phyloP scores from a whole-genome alignment of 805 yeast genomes.

The Kregervanrija fluxuum region DNA sequence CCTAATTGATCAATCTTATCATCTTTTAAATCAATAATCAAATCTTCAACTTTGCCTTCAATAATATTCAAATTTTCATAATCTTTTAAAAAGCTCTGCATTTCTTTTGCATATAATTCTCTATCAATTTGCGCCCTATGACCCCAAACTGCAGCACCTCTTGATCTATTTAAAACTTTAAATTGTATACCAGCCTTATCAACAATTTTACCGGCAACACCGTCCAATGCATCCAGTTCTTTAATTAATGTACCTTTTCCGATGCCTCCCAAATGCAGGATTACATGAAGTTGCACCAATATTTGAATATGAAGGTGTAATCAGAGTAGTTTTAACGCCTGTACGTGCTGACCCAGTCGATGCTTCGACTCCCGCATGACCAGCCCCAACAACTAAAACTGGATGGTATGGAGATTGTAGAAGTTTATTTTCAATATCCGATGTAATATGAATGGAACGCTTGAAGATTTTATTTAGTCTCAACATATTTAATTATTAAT shows the following conservation, averaged over 20 bases:
- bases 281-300: conserved; percentile 96
- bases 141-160: conserved; percentile 98
- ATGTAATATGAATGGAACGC: conserved; percentile 7
- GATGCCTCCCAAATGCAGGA: conserved; percentile 95
- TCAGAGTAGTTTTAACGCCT: conserved; percentile 61
- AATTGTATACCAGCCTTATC: conserved; percentile 92
- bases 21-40: conserved; percentile 43
- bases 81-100: conserved; percentile 59
- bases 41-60: conserved; percentile 79
- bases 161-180: conserved; percentile 74
- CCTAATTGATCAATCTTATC: conserved; percentile 30
- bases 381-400: conserved; percentile 91
- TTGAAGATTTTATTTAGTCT: background rate
- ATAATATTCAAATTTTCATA: conserved; percentile 52
- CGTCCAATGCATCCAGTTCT: conserved; percentile 96
- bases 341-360: conserved; percentile 87
- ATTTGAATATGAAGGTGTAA: conserved; percentile 69
- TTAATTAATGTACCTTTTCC: conserved; percentile 91
- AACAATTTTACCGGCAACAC: conserved; percentile 78
- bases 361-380: conserved; percentile 99
- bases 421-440: conserved; percentile 7
- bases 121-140: conserved; percentile 96
- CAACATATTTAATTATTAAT: too few species aligned
- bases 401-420: conserved; percentile 29
- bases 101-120: conserved; percentile 62